These are phyloP conservation scores for Brasilioporus rufonigricans DNA, from an alignment of 768 basidiomycete species.

Conservation along the genomic window DNA sequence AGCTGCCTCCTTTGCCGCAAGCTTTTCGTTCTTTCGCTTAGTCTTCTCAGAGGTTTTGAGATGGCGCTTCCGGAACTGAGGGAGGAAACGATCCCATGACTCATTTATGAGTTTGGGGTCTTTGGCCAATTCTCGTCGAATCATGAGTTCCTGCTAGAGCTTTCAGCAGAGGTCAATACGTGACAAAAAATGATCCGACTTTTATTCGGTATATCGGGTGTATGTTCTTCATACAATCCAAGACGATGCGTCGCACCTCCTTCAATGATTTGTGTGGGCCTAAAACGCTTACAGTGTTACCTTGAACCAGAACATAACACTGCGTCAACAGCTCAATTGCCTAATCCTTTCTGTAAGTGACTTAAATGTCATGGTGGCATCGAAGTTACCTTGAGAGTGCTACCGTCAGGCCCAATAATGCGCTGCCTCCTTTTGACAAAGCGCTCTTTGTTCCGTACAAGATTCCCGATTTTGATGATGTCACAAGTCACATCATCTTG, in stretches of 20 bases:
- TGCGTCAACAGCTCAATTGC: slow-evolving; percentile 95
- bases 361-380: background rate
- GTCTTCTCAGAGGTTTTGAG: slow-evolving; percentile 95
- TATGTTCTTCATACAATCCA: slow-evolving; percentile 99
- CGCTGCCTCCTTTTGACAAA: slow-evolving; percentile 96
- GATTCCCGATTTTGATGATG: slow-evolving; percentile 95
- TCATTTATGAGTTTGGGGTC: slow-evolving; percentile 94
- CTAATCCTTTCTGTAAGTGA: slow-evolving; percentile 41
- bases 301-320: slow-evolving; percentile 97
- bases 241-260: slow-evolving; percentile 92
- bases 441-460: slow-evolving; percentile 93
- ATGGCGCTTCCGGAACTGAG: slow-evolving; percentile 91
- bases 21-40: slow-evolving; percentile 76
- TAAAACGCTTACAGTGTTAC: slow-evolving; percentile 98
- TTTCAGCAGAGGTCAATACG: background rate
- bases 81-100: slow-evolving; percentile 96
- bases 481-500: slow-evolving; percentile 91
- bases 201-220: slow-evolving; percentile 99
- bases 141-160: slow-evolving; percentile 84
- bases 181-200: slow-evolving; percentile 37
- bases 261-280: slow-evolving; percentile 93
- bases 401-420: slow-evolving; percentile 96
- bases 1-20: slow-evolving; percentile 59
- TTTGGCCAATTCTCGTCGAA: slow-evolving; percentile 94
- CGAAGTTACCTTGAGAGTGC: slow-evolving; percentile 81